Percentiles rank a stretch among this genome's conserved stretches.
These are phyloP conservation scores for Malus fusca DNA, from an alignment of 306 rosid species.

Conservation along the genomic window DNA sequence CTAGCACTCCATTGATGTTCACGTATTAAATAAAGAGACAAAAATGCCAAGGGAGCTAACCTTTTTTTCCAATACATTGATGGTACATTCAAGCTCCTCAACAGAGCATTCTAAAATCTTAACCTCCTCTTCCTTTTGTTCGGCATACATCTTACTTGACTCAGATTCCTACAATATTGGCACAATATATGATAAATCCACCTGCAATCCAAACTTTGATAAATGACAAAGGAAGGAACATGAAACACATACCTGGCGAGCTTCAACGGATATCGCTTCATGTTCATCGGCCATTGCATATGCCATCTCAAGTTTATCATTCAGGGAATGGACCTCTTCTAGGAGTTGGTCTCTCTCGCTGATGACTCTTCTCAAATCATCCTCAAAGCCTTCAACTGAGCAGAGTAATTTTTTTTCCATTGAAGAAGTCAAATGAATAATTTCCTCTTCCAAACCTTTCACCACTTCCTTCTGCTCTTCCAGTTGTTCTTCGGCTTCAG, in stretches of 20 bases:
- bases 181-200: conserved; percentile 15
- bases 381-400: conserved; percentile 51
- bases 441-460: conserved; percentile 70
- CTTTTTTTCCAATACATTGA: conserved; percentile 89
- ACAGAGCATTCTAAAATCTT: conserved; percentile 83
- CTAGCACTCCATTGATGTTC: background rate
- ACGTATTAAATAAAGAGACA: background rate
- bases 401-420: conserved; percentile 45
- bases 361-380: conserved; percentile 49
- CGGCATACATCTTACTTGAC: conserved; percentile 73
- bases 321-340: conserved; percentile 54
- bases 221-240: conserved; percentile 12
- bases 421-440: conserved; percentile 56
- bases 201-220: conserved; percentile 5
- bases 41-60: conserved; percentile 29
- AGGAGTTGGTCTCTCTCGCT: conserved; percentile 67
- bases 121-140: conserved; percentile 93
- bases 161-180: conserved; percentile 59
- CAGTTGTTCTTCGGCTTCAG: conserved; percentile 57
- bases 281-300: conserved; percentile 77
- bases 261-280: conserved; percentile 77
- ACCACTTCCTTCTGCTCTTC: conserved; percentile 72
- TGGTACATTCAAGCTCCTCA: conserved; percentile 91
- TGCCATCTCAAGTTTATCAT: conserved; percentile 70
- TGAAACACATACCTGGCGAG: conserved; percentile 60